These are phyloP conservation scores for Phytophthora hibernalis DNA, from an alignment of 352 stramenopile species.

Conservation along the genomic window DNA sequence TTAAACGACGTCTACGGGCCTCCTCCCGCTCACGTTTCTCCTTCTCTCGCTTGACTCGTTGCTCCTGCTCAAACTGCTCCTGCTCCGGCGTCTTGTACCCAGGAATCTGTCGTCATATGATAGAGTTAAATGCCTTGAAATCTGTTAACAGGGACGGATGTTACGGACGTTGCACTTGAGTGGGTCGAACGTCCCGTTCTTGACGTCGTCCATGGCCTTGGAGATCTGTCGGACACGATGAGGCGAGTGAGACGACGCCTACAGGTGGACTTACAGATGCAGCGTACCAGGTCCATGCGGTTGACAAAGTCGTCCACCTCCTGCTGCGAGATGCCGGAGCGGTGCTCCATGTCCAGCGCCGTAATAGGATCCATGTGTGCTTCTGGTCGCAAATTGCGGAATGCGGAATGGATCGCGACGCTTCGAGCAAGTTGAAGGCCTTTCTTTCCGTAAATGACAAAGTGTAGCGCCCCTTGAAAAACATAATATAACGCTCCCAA, in stretches of 20 bases:
- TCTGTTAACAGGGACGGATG: neutral
- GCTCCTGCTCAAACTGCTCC: constrained; percentile 57
- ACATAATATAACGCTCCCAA: no score
- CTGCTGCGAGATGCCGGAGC: constrained; percentile 64
- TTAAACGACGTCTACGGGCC: constrained; percentile 46
- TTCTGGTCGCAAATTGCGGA: no score
- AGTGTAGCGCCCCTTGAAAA: no score
- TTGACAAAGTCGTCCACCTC: constrained; percentile 76
- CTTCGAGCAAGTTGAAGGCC: neutral
- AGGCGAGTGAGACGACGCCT: constrained; percentile 6
- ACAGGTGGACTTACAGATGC: neutral
- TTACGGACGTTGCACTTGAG: constrained; percentile 63
- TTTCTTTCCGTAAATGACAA: no score
- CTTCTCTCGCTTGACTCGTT: constrained; percentile 44
- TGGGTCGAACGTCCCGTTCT: constrained; percentile 82
- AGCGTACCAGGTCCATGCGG: constrained; percentile 73
- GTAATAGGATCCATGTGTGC: constrained; percentile 61
- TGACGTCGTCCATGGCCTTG: constrained; percentile 80
- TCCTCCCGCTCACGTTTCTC: constrained; percentile 53
- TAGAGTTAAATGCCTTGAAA: neutral
- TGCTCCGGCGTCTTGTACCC: constrained; percentile 82
- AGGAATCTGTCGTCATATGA: constrained; percentile 52
- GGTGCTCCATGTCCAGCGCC: constrained; percentile 75
- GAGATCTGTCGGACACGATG: constrained; percentile 70
- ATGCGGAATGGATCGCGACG: constrained; percentile 25